Conservation (phyloP, 2,329 filamentous ascomycete species). For the Alternaria ventricosa region DNA sequence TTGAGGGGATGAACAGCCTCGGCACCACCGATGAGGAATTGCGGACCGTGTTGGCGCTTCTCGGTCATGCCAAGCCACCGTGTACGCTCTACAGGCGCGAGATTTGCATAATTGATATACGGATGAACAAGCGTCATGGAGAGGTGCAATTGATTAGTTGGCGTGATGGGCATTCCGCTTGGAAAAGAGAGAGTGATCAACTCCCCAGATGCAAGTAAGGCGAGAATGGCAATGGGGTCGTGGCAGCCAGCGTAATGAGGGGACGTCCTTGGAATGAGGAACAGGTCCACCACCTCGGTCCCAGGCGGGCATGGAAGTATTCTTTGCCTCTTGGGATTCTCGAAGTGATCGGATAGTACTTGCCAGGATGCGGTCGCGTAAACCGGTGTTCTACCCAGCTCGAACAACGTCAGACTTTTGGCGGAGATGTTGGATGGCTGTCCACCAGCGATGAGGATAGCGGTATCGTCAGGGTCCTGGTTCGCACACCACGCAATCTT, state of each 20-base stretch:
- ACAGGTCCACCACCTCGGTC: conserved; percentile 79
- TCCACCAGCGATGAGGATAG: conserved; percentile 84
- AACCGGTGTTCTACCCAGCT: conserved; percentile 85
- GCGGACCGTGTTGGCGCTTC: conserved; percentile 77
- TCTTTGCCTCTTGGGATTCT: conserved; percentile 73
- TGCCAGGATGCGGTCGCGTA: conserved; percentile 95
- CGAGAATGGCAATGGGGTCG: conserved; percentile 86
- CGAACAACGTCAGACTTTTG: conserved; percentile 85
- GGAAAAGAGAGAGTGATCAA: conserved; percentile 90
- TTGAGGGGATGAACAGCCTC: conserved; percentile 73
- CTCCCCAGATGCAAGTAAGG: conserved; percentile 83
- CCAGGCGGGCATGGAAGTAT: conserved; percentile 78
- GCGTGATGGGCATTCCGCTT: conserved; percentile 86
- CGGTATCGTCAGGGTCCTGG: conserved; percentile 90
- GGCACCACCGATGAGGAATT: conserved; percentile 78
- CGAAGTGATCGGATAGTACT: conserved; percentile 76
- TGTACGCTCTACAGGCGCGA: conserved; percentile 77
- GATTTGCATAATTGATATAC: conserved; percentile 75
- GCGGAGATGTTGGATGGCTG: conserved; percentile 69
- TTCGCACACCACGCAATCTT: conserved; percentile 94
- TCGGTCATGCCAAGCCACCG: conserved; percentile 94
- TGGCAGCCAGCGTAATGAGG: conserved; percentile 88
- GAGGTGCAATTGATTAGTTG: conserved; percentile 90
- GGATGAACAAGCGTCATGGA: conserved; percentile 90
- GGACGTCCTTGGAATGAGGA: conserved; percentile 79